phyloP scores from a whole-genome alignment of 306 rosid species.

The Castanospermum australe region DNA sequence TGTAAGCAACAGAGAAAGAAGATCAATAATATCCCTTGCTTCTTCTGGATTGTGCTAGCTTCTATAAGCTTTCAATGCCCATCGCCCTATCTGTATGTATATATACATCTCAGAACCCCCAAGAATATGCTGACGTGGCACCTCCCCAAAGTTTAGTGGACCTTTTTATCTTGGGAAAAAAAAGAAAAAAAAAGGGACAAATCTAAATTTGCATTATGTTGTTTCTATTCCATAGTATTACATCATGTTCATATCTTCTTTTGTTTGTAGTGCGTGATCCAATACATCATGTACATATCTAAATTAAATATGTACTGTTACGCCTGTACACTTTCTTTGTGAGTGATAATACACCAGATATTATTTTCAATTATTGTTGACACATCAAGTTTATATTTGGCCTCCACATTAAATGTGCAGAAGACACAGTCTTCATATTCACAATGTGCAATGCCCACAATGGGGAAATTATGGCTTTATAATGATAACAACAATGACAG shows the following conservation, averaged over 20 bases:
- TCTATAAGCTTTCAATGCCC: slow-evolving; percentile 24
- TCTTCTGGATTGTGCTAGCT: slow-evolving; percentile 26
- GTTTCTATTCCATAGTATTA: slow-evolving; percentile 32
- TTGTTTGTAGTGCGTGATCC: slow-evolving; percentile 32
- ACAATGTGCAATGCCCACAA: slow-evolving; percentile 37
- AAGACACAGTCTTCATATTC: slow-evolving; percentile 28
- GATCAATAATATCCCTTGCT: not conserved
- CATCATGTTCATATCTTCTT: slow-evolving; percentile 38
- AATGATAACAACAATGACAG: slow-evolving; percentile 39
- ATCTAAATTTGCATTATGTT: slow-evolving; percentile 29
- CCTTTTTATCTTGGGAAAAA: slow-evolving; percentile 20
- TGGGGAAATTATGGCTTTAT: slow-evolving; percentile 37
- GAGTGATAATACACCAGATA: slow-evolving; percentile 37
- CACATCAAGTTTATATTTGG: slow-evolving; percentile 1
- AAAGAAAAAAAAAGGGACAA: not conserved
- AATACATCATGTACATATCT: slow-evolving; percentile 33
- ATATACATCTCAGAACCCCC: slow-evolving; percentile 30
- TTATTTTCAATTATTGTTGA: slow-evolving; percentile 40
- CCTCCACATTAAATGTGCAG: slow-evolving; percentile 3
- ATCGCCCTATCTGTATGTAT: slow-evolving; percentile 24
- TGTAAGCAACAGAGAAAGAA: slow-evolving; percentile 13
- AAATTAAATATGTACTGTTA: slow-evolving; percentile 31
- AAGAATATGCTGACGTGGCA: slow-evolving; percentile 46
- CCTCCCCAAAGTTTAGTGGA: slow-evolving; percentile 47
- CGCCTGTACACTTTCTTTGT: slow-evolving; percentile 4